Evolutionary conservation across 768 basidiomycete genomes (phyloP), one percentile per base, ranked within the genome.

Genomic region (Coprinopsis sp.): DNA sequence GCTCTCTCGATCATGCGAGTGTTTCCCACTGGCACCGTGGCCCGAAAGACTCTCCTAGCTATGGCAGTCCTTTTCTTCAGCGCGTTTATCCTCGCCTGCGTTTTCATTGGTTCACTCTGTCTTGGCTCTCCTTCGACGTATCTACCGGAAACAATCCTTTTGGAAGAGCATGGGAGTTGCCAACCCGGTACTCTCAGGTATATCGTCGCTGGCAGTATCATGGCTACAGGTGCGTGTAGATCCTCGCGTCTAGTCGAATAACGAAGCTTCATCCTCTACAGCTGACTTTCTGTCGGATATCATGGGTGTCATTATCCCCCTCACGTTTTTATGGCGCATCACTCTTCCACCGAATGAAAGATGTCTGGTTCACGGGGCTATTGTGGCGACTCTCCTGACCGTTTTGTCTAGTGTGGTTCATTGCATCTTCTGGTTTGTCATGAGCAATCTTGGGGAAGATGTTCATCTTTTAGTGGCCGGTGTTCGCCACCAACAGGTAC

Each of bases 231-330:
- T 18, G 29, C 19, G 10, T 44, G 11, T 37, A n/a, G 7, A 18
- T 29, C 28, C 16, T 30, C 18, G 25, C 27, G 14, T 18, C 22
- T 6, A 28, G 11, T 10, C 5, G 16, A 42, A 5, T 16, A n/a
- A 6, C 16, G 34, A 6, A 14, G 25, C 6, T 28, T n/a, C n/a
- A n/a, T 30, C 11, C 10, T 22, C 21, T 6, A 5, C 28, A 64
- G 63, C 53, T 14, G 60, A 64, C 38, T 37, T 63, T 16, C 21
- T 51, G 11, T 52, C 58, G 1, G 64, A 66, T 52, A 40, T 51
- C 10, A 51, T 50, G 21, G 55, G 64, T 1, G 53, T 63, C 27
- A 33, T 41, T 11, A 53, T 56, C n/a, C 63, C 63, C 13, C 46
- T 61, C 2, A 44, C 51, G 18, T 51, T 64, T 42, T 49, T 66